Evolutionary conservation across 1,284 basidiomycete species (phyloP).

Genomic region (Marasmius sp.): DNA sequence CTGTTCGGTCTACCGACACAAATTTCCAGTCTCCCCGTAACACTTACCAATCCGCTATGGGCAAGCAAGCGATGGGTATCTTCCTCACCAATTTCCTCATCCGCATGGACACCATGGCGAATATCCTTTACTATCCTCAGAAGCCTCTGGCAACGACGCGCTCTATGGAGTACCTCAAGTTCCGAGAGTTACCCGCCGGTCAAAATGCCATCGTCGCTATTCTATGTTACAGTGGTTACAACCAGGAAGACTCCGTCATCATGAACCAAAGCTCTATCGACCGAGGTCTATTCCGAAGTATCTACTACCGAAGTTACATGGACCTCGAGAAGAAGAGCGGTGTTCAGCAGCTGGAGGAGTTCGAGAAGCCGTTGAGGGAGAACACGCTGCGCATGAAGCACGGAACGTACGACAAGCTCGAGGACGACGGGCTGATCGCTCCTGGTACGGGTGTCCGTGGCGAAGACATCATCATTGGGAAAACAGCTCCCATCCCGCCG

Average conservation of each 20-base stretch:
- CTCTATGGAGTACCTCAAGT: slow-evolving; percentile 98
- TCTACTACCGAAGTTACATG: slow-evolving; percentile 98
- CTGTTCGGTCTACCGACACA: slow-evolving; percentile 13
- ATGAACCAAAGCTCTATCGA: slow-evolving; percentile 99
- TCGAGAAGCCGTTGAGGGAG: no score
- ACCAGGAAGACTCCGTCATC: slow-evolving; percentile 99
- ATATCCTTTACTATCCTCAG: slow-evolving; percentile 97
- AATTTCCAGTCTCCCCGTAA: slow-evolving; percentile 89
- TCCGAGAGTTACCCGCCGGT: slow-evolving; percentile 96
- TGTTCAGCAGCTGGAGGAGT: slow-evolving; percentile 87
- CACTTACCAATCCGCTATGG: slow-evolving; percentile 99
- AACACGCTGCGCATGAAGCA: slow-evolving; percentile 97
- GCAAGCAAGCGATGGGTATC: slow-evolving; percentile 99
- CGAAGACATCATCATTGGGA: slow-evolving; percentile 99
- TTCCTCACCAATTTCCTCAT: slow-evolving; percentile 97
- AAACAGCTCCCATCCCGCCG: no score
- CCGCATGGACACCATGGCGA: slow-evolving; percentile 99
- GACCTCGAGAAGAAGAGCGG: slow-evolving; percentile 98
- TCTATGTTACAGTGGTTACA: slow-evolving; percentile 98
- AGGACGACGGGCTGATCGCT: slow-evolving; percentile 97
- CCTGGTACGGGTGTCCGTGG: slow-evolving; percentile 96
- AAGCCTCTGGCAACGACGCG: slow-evolving; percentile 98
- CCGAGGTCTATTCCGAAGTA: slow-evolving; percentile 95
- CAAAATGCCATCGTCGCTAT: slow-evolving; percentile 96
- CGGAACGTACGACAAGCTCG: slow-evolving; percentile 99